Evolutionary conservation across 148 eudicot genomes (phyloP), one percentile per base, ranked within the genome.

Genomic region (Amaranthus palmeri): DNA sequence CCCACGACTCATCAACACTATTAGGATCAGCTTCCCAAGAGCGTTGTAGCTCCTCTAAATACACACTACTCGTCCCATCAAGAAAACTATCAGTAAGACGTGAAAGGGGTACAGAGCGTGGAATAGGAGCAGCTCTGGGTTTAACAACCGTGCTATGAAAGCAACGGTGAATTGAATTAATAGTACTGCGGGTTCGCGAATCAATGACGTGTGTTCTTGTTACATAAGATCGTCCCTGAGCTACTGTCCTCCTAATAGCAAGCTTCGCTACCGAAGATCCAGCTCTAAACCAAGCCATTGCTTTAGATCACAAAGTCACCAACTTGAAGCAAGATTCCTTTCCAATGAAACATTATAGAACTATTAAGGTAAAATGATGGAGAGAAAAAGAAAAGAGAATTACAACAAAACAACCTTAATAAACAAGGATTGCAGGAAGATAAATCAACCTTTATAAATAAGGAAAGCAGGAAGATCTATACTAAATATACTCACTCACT

Each of bases 1-100:
- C 98, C 98, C 98, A 92, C 10, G 98, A 90, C 70, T 90, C 98
- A 81, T 93, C 98, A 10, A 93, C 98, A 65, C 96, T 93, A 44
- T 76, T 80, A 40, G 98, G 98, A 70, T 93, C 98, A 43, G 87
- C 90, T 75, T 93, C 98, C 98, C 98, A 93, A 42, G 93, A 90
- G 71, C 98, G 83, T 70, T 93, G 98, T 36, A 90, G 86, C 79
- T 89, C 98, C 77, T 93, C 98, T 48, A 93, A 77, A 79, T 93
- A 93, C 11, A 93, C 90, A 80, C 98, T 93, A 79, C 98, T 93
- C 3, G 98, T 90, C 46, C 98, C 98, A 61, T 93, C 98, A 54
- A 93, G 75, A 79, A 93, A 93, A 75, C 90, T 93, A 73, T 90
- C 96, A 42, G 92, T 90, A 52, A 90, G 83, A 84, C 87, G 87